phyloP scores from a whole-genome alignment of 495 filamentous ascomycete species.

The Penicillium dipodomyicola region DNA sequence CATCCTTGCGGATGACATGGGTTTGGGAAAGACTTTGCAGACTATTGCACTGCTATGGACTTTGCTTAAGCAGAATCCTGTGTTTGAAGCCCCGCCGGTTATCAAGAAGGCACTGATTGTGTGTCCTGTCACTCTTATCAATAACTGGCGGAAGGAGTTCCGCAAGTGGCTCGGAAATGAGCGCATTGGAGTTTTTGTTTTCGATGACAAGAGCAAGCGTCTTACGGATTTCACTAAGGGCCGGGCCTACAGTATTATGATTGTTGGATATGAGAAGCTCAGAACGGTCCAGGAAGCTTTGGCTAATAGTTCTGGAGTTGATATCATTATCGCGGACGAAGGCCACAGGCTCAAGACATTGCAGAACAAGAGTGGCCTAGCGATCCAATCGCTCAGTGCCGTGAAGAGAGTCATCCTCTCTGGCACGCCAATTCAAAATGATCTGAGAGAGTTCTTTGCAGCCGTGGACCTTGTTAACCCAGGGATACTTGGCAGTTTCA shows the following conservation, averaged over 20 bases:
- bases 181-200: conserved; percentile 71
- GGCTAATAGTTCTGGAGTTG: conserved; percentile 60
- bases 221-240: conserved; percentile 75
- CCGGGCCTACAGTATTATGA: conserved; percentile 74
- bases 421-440: conserved; percentile 79
- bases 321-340: conserved; percentile 81
- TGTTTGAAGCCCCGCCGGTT: conserved; percentile 59
- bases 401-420: conserved; percentile 66
- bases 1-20: conserved; percentile 83
- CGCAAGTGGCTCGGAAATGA: conserved; percentile 79
- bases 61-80: conserved; percentile 74
- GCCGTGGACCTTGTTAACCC: conserved; percentile 83
- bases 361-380: conserved; percentile 75
- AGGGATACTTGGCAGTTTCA: conserved; percentile 64
- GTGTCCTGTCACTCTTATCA: conserved; percentile 75
- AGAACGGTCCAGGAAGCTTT: conserved; percentile 66
- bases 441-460: conserved; percentile 73
- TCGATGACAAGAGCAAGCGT: conserved; percentile 62
- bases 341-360: conserved; percentile 79
- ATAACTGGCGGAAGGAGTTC: conserved; percentile 80
- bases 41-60: conserved; percentile 80
- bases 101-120: conserved; percentile 80
- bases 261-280: conserved; percentile 80
- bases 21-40: conserved; percentile 76
- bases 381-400: conserved; percentile 71